Base-by-base conservation (phyloP, 2,329 filamentous ascomycete genomes). In the Bipolaris sorokiniana region DNA sequence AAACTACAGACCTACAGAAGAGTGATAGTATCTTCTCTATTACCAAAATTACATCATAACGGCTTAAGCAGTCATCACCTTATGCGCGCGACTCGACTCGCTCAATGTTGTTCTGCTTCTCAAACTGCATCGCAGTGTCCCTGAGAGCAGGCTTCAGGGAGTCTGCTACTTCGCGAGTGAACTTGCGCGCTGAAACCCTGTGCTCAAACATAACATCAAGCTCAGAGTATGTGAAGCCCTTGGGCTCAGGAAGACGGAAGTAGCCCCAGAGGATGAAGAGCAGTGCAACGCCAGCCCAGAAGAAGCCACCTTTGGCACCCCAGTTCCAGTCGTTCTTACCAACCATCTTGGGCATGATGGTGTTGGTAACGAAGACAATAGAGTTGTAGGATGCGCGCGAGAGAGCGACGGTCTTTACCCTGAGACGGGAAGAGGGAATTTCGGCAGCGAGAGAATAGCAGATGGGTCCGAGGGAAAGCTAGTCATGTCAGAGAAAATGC, bases 381-480 rank as follows among this genome's bases (percentile, higher is more conserved):
- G 58, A 65, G 54, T 68, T 67, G 56, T 67, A 68, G 28, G 61
- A 64, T 38, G 62, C 64, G 16, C 92, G 88, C 1, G 90, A 91
- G 2, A 96, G 83, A 1, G 93, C 91, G 41, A 96, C 89, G 0
- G 92, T 96, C 81, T 96, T 96, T 78, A 94, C 91, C 71, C 92
- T 90, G 26, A 96, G 83, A 6, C 92, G 85, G 10, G 90, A 86
- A 0, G 91, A 91, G 0, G 91, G 91, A 18, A 96, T 78, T 73
- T 96, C 92, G 1, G 89, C 85, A 2, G 96, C 91, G 6, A 96
- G 84, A 0, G 91, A 93, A 78, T 95, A 96, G 75, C 89, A 91
- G 9, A 96, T 90, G 0, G 92, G 94, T 23, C 92, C 92, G 26
- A 96, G 91, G 0, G 90, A 67, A 16, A 67, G 57, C 64, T 90